Evolutionary conservation across 2,329 filamentous ascomycete genomes (phyloP).

Genomic region (Cytospora leucostoma): DNA sequence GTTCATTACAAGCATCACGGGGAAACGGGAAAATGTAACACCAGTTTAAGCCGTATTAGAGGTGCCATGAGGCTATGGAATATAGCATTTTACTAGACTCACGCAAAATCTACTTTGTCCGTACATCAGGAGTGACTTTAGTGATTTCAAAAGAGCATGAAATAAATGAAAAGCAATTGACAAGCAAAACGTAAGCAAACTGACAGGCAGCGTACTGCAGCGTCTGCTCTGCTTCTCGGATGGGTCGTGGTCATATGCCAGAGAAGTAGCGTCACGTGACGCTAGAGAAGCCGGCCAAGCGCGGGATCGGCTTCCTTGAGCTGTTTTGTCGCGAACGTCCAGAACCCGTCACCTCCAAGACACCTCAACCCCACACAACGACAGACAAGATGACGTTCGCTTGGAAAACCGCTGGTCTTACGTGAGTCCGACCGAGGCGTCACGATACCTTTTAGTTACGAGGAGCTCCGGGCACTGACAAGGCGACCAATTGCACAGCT

Average conservation of each 20-base stretch:
- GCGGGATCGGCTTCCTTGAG: constrained; percentile 21
- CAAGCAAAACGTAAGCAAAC: not conserved
- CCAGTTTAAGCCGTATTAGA: constrained; percentile 45
- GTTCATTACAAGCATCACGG: constrained; percentile 25
- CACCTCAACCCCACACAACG: constrained; percentile 31
- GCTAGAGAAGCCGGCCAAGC: constrained; percentile 14
- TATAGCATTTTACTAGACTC: constrained; percentile 48
- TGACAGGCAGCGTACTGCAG: not conserved
- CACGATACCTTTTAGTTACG: constrained; percentile 16
- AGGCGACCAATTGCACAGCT: constrained; percentile 57
- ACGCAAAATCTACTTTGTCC: constrained; percentile 27
- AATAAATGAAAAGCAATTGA: not conserved
- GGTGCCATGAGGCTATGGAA: constrained; percentile 44
- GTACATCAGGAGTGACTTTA: not conserved
- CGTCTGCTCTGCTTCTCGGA: not conserved
- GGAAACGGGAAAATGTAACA: constrained; percentile 43
- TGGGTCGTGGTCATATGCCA: not conserved
- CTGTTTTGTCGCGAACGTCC: constrained; percentile 25
- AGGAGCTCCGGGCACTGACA: constrained; percentile 8
- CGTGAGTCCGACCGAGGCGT: constrained; percentile 61
- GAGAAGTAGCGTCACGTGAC: constrained; percentile 16
- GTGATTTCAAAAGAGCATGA: not conserved
- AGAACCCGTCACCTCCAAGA: constrained; percentile 10
- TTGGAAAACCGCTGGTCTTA: constrained; percentile 97
- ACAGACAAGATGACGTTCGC: constrained; percentile 85